These are phyloP conservation scores for Poteriospumella lacustris DNA, from an alignment of 108 stramenopile genomes.

Conservation along the genomic window DNA sequence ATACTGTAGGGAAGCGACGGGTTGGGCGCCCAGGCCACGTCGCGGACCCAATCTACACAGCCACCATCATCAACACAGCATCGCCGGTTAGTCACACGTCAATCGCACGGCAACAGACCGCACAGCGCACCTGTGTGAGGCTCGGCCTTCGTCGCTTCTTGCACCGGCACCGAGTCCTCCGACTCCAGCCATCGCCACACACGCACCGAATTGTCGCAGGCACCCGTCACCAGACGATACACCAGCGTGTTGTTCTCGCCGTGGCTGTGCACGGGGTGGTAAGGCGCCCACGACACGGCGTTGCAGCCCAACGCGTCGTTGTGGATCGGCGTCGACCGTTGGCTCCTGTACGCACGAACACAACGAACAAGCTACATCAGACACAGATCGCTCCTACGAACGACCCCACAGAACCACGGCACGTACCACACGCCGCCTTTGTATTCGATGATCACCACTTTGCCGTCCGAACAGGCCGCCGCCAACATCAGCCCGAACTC, in stretches of 20 bases:
- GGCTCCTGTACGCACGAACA: too few relatives aligned
- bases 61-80: not conserved
- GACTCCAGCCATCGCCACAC: conserved; percentile 60
- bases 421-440: conserved; percentile 33
- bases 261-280: conserved; percentile 23
- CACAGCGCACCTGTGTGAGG: not conserved
- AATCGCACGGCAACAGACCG: not conserved
- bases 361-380: not conserved
- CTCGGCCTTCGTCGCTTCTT: not conserved
- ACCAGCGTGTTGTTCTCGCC: conserved; percentile 46
- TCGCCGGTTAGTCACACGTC: not conserved
- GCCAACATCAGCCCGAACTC: conserved; percentile 71
- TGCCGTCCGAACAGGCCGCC: conserved; percentile 73
- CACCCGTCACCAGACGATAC: conserved; percentile 79
- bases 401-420: not conserved
- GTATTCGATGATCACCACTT: conserved; percentile 68
- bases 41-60: conserved; percentile 78
- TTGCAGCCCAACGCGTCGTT: conserved; percentile 77
- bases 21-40: conserved; percentile 93
- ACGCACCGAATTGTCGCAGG: conserved; percentile 86
- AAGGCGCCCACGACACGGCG: conserved; percentile 80
- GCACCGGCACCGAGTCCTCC: not conserved
- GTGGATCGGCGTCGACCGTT: too few relatives aligned
- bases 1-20: conserved; percentile 73
- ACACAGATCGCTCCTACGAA: not conserved